phyloP scores from a whole-genome alignment of 1,284 basidiomycete genomes.

The Ceratobasidium sp. region DNA sequence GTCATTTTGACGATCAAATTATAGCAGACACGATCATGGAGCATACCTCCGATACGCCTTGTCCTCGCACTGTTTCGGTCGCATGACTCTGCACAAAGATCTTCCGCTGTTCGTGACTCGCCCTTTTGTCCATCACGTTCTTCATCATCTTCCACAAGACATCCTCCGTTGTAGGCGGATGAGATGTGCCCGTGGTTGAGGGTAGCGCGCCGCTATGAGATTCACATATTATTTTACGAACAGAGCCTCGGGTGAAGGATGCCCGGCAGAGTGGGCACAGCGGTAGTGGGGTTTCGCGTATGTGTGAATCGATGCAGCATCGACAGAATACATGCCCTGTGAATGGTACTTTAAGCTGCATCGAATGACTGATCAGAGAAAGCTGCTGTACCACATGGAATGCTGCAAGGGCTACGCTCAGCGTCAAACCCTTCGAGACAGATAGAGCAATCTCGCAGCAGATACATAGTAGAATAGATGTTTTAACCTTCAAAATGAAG shows the following conservation, averaged over 20 bases:
- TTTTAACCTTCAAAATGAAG: background rate
- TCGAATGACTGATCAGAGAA: no score
- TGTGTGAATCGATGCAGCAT: background rate
- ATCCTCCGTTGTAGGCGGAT: background rate
- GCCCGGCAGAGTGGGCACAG: conserved; percentile 4
- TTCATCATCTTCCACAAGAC: background rate
- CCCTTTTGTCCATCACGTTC: background rate
- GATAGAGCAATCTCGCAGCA: conserved; percentile 12
- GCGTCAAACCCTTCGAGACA: conserved; percentile 1
- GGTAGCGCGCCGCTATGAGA: background rate
- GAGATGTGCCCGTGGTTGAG: background rate
- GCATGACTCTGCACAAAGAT: background rate
- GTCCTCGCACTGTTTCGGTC: background rate
- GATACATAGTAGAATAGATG: background rate
- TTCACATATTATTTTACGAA: conserved; percentile 10
- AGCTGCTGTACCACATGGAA: background rate
- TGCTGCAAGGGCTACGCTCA: conserved; percentile 3
- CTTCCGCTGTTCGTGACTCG: conserved; percentile 3
- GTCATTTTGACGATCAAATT: no score
- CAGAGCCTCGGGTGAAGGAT: background rate
- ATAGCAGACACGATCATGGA: background rate
- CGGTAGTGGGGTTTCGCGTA: background rate
- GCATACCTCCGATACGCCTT: background rate
- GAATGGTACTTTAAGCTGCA: background rate
- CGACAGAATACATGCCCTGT: conserved; percentile 17